Base-by-base conservation (phyloP, 345 rosid genomes). In the Gossypium arboreum region DNA sequence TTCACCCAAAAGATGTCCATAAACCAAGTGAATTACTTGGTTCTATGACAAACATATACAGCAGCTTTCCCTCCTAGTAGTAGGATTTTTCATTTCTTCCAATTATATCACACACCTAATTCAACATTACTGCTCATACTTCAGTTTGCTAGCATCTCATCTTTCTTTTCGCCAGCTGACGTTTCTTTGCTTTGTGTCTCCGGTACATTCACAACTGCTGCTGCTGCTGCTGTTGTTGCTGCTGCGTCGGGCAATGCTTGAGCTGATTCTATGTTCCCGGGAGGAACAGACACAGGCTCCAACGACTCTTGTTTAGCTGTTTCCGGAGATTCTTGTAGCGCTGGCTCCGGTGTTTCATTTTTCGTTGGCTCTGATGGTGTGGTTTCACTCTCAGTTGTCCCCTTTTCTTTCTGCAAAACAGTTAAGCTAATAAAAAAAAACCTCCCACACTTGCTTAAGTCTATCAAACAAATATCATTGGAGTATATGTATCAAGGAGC, bases 361-460 rank as follows among this genome's bases (percentile, higher is more conserved):
- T 43, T 8, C 45, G 1, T 9, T 20, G 56, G 4, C 57, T 59
- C 68, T 43, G 65, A 9, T 59, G 24, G 22, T 44, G 67, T 20
- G 66, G 43, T 10, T 10, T 58, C 66, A 72, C 43, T 47, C 54
- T 72, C 75, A 43, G 56, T 22, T 58, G 75, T 22, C 15, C 24
- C 64, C 22, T 44, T 44, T 56, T 57, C 75, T 13, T 72, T 72
- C 75, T 56, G 66, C 9, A 57, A 34, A 55, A 59, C 63, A 12
- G 16, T 59, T 59, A 18, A 58, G 29, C 34, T 11, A 47, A 47
- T 47, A 2, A 47, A 47, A 47, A 47, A 12, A 47, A 34, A 34
- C 41, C 12, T 12, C 51, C 51, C 51, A 47, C 0, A 47, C 13
- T 47, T 11, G 51, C 13, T 47, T 10, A 2, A 47, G 51, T 12